Percentiles rank a stretch among this genome's conserved stretches.
phyloP scores from a whole-genome alignment of 2,329 filamentous ascomycete species.

The Phaeosphaeriaceae sp. region DNA sequence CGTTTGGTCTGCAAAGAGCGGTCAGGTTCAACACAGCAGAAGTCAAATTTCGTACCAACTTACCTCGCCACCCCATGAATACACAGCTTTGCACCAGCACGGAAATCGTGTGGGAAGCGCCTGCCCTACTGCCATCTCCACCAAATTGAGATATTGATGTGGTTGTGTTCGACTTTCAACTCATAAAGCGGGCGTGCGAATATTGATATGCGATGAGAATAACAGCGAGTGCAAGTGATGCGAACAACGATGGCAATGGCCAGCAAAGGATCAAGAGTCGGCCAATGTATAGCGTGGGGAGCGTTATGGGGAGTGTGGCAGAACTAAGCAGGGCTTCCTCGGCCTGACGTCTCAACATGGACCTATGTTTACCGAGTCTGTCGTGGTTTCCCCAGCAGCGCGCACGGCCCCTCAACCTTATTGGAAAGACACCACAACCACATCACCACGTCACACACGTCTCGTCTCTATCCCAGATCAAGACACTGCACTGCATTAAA shows the following conservation, averaged over 20 bases:
- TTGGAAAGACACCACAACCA: constrained; percentile 12
- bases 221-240: constrained; percentile 12
- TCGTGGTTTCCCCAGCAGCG: constrained; percentile 28
- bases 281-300: constrained; percentile 22
- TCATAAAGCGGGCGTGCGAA: constrained; percentile 20
- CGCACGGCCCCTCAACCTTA: constrained; percentile 5
- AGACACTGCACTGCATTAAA: not conserved
- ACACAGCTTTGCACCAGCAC: constrained; percentile 89
- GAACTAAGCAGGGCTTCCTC: constrained; percentile 20
- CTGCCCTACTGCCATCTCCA: constrained; percentile 55
- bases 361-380: constrained; percentile 22
- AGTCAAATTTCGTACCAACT: constrained; percentile 18
- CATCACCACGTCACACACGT: constrained; percentile 23
- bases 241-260: constrained; percentile 15
- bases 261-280: constrained; percentile 12
- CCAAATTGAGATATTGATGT: constrained; percentile 2
- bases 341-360: constrained; percentile 22
- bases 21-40: constrained; percentile 28
- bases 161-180: constrained; percentile 20
- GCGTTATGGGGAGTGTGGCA: constrained; percentile 17
- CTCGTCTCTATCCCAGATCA: not conserved
- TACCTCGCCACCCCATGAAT: constrained; percentile 88
- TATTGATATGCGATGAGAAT: constrained; percentile 23
- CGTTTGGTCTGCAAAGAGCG: constrained; percentile 69
- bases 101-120: constrained; percentile 78